Conservation (phyloP, 148 eudicot species). For the Rhododendron griersonianum region DNA sequence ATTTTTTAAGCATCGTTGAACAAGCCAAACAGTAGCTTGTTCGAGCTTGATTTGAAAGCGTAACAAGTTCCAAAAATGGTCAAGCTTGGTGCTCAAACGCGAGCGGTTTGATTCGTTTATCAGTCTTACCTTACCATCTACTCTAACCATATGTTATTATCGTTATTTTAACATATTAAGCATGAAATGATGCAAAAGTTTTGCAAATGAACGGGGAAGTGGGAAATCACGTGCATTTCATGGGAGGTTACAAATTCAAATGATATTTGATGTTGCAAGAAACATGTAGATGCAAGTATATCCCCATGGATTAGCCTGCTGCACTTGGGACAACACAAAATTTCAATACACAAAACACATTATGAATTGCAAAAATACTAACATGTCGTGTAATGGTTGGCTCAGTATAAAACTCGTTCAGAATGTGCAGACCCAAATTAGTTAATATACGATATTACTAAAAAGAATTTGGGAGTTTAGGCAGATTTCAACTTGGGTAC, state of each 20-base stretch:
- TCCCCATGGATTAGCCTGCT: neutral
- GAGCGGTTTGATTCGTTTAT: neutral
- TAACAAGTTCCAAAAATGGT: neutral
- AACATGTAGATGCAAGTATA: too few relatives aligned
- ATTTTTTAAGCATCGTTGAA: too few relatives aligned
- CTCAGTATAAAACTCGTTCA: neutral
- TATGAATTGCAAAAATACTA: neutral
- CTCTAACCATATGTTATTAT: neutral
- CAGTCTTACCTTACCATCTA: neutral
- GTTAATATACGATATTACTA: neutral
- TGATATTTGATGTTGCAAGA: neutral
- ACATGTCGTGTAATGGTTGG: neutral
- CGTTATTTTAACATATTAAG: neutral
- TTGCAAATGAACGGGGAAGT: neutral
- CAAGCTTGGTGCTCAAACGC: neutral
- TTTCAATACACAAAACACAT: neutral
- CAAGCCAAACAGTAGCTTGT: neutral
- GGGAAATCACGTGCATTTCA: neutral
- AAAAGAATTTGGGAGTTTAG: neutral
- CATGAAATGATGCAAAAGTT: neutral
- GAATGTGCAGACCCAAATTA: neutral
- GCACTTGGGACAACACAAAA: neutral
- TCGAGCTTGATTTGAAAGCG: too few relatives aligned
- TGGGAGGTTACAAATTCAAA: neutral
- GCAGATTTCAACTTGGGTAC: neutral